These are phyloP conservation scores for Aschersonia sp. DNA, from an alignment of 2,329 filamentous ascomycete genomes.

Conservation along the genomic window DNA sequence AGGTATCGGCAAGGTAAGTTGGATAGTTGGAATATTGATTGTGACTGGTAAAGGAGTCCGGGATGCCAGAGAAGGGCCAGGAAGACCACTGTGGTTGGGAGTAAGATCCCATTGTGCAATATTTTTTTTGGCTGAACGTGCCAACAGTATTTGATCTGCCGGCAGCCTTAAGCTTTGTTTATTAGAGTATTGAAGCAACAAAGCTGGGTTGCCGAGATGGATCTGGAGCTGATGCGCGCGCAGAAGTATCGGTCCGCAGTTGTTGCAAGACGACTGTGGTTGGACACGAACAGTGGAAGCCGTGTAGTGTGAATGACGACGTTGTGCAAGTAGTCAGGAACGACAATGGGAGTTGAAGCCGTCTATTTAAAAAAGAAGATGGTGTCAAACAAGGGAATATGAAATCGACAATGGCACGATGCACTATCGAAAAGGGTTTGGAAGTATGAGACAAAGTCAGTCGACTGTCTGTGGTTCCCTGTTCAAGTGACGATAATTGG, in stretches of 20 bases:
- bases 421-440: constrained; percentile 15
- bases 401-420: constrained; percentile 9
- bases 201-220: no score
- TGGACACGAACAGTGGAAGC: neutral
- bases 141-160: no score
- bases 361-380: neutral
- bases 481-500: constrained; percentile 17
- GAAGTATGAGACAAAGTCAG: constrained; percentile 18
- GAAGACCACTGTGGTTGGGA: constrained; percentile 19
- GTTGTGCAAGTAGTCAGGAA: neutral
- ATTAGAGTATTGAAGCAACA: no score
- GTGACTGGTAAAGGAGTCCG: constrained; percentile 17
- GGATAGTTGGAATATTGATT: constrained; percentile 18
- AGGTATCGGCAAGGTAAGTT: constrained; percentile 21
- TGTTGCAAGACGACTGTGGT: neutral
- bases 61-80: constrained; percentile 17
- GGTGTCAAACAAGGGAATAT: constrained; percentile 5
- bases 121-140: neutral
- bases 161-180: no score
- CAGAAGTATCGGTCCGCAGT: neutral
- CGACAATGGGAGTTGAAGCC: neutral
- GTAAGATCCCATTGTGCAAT: constrained; percentile 16
- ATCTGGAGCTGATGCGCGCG: no score
- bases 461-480: constrained; percentile 12
- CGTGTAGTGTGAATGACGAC: neutral